phyloP scores from a whole-genome alignment of 352 stramenopile genomes.

The Globisporangium canariense region DNA sequence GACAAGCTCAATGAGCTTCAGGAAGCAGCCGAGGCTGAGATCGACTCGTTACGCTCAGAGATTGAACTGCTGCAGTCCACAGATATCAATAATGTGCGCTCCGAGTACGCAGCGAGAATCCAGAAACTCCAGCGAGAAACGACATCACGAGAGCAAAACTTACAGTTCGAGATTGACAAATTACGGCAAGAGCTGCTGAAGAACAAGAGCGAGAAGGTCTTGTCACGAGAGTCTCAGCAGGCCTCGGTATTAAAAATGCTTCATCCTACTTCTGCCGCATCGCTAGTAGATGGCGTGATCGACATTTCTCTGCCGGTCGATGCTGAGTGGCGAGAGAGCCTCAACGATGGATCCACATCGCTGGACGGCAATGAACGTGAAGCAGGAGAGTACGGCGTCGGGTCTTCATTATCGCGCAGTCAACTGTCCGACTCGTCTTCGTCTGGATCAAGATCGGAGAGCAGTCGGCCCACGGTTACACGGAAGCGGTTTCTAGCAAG shows the following conservation, averaged over 20 bases:
- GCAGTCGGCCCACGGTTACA: background rate
- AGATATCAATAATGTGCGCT: conserved; percentile 47
- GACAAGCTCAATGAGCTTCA: conserved; percentile 39
- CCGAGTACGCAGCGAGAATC: conserved; percentile 41
- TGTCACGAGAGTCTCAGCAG: background rate
- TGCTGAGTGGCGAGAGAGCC: conserved; percentile 24
- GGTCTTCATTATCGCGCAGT: conserved; percentile 55
- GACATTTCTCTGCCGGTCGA: conserved; percentile 25
- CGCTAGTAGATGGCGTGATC: conserved; percentile 1
- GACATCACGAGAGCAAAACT: conserved; percentile 31
- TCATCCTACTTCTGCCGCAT: background rate
- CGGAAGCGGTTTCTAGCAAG: conserved; percentile 7
- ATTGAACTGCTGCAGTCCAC: conserved; percentile 64
- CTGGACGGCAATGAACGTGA: conserved; percentile 27
- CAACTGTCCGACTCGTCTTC: conserved; percentile 40
- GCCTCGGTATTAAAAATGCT: background rate
- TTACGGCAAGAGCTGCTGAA: conserved; percentile 48
- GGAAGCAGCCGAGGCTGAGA: conserved; percentile 36
- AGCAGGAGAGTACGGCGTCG: conserved; percentile 22
- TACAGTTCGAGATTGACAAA: conserved; percentile 49
- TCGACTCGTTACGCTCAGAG: conserved; percentile 57
- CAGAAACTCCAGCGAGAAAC: conserved; percentile 54
- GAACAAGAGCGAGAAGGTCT: conserved; percentile 17
- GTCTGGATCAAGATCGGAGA: conserved; percentile 10
- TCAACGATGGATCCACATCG: conserved; percentile 26